phyloP scores from a whole-genome alignment of 1,284 basidiomycete genomes.

The Boletus smithii region DNA sequence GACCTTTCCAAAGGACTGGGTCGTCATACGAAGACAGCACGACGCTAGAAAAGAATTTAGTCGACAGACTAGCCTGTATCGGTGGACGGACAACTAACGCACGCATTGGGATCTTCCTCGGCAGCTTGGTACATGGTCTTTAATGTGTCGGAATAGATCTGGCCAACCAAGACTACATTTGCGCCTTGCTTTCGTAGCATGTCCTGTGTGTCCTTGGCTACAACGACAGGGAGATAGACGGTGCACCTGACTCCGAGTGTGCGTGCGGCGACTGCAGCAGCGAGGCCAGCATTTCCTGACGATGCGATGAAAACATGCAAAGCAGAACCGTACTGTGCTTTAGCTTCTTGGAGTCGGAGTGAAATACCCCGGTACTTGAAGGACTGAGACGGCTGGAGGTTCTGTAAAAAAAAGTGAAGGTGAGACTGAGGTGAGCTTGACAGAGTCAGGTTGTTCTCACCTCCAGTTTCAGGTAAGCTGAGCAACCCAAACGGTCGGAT shows the following conservation, averaged over 20 bases:
- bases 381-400: conserved; percentile 66
- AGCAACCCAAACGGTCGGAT: conserved; percentile 48
- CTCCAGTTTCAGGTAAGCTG: conserved; percentile 67
- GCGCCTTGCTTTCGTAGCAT: conserved; percentile 53
- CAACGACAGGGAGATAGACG: conserved; percentile 59
- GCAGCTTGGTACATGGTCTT: conserved; percentile 45
- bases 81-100: conserved; percentile 28
- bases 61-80: neutral
- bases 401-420: conserved; percentile 42
- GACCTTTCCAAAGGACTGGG: conserved; percentile 65
- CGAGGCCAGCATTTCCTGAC: conserved; percentile 70
- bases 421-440: conserved; percentile 1
- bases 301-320: conserved; percentile 68
- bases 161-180: conserved; percentile 51
- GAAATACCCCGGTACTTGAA: conserved; percentile 76
- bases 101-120: conserved; percentile 49
- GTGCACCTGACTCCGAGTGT: conserved; percentile 56
- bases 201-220: conserved; percentile 45
- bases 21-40: conserved; percentile 70
- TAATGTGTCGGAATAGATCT: conserved; percentile 55
- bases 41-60: conserved; percentile 41
- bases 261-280: conserved; percentile 60
- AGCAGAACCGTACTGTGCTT: conserved; percentile 45
- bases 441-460: conserved; percentile 35
- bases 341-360: conserved; percentile 52